Percentiles rank a stretch among this genome's conserved stretches.
Evolutionary conservation across 176 grass and related monocot species (phyloP).

Genomic region (Hsuehochloa calcarea): DNA sequence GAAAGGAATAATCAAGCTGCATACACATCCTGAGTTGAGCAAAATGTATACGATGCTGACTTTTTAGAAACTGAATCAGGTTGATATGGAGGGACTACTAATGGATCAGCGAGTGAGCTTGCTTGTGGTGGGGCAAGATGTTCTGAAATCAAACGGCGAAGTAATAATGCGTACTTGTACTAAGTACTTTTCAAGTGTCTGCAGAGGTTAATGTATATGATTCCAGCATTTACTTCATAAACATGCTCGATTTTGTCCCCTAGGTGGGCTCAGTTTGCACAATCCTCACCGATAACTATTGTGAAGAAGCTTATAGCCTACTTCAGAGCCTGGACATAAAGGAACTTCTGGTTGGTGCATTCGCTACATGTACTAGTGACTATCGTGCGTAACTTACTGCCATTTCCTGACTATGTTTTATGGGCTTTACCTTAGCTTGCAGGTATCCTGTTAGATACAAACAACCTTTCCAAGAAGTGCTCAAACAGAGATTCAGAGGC

Average conservation of each 20-base stretch:
- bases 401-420: constrained; percentile 3
- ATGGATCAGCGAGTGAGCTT: constrained; percentile 48
- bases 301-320: constrained; percentile 52
- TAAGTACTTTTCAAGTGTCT: constrained; percentile 4
- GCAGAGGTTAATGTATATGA: constrained; percentile 11
- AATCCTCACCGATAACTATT: constrained; percentile 47
- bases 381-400: background rate
- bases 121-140: constrained; percentile 62
- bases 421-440: constrained; percentile 48
- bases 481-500: constrained; percentile 66
- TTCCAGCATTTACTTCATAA: constrained; percentile 37
- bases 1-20: constrained; percentile 4
- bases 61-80: constrained; percentile 40
- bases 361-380: background rate
- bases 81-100: constrained; percentile 59
- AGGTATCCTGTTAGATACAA: constrained; percentile 65
- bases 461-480: constrained; percentile 49
- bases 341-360: constrained; percentile 58
- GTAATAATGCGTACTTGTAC: constrained; percentile 41
- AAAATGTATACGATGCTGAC: constrained; percentile 18
- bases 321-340: constrained; percentile 59
- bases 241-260: constrained; percentile 37
- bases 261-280: constrained; percentile 61
- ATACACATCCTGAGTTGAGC: background rate
- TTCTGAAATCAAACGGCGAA: constrained; percentile 58